Conservation (phyloP, 2,329 filamentous ascomycete genomes). For the Ceratocystis variospora region DNA sequence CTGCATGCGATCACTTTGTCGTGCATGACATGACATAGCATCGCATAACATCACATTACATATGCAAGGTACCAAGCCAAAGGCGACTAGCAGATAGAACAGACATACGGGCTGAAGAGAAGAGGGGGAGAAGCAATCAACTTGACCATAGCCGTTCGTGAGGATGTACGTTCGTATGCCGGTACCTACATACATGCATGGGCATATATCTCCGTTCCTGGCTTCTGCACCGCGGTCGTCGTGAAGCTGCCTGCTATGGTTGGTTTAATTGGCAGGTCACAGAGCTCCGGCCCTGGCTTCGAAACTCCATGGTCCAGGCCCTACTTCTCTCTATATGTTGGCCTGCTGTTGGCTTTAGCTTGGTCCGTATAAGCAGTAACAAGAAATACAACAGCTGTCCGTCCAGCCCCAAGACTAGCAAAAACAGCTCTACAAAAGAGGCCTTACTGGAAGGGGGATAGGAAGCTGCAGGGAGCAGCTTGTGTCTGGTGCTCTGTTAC, state of each 20-base stretch:
- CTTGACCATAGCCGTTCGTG: neutral
- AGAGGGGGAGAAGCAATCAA: neutral
- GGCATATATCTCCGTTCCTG: neutral
- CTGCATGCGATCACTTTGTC: conserved; percentile 11
- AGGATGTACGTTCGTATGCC: neutral
- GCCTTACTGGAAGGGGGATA: neutral
- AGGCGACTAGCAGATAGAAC: neutral
- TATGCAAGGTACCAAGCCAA: conserved; percentile 12
- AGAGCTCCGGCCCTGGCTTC: no score
- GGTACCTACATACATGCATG: neutral
- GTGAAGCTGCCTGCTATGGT: neutral
- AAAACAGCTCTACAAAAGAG: neutral
- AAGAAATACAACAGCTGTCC: neutral
- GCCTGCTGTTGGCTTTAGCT: neutral
- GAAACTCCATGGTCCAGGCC: neutral
- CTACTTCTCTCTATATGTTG: neutral
- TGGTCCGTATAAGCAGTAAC: neutral
- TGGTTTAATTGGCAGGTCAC: neutral
- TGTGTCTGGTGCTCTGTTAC: neutral
- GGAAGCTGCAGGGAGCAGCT: neutral
- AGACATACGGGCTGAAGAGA: neutral
- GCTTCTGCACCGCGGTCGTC: neutral
- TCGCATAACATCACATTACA: conserved; percentile 2
- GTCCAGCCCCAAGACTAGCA: neutral
- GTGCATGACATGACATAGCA: conserved; percentile 6